Evolutionary conservation across 768 basidiomycete genomes (phyloP).

Genomic region (Gelatoporia subvermispora): DNA sequence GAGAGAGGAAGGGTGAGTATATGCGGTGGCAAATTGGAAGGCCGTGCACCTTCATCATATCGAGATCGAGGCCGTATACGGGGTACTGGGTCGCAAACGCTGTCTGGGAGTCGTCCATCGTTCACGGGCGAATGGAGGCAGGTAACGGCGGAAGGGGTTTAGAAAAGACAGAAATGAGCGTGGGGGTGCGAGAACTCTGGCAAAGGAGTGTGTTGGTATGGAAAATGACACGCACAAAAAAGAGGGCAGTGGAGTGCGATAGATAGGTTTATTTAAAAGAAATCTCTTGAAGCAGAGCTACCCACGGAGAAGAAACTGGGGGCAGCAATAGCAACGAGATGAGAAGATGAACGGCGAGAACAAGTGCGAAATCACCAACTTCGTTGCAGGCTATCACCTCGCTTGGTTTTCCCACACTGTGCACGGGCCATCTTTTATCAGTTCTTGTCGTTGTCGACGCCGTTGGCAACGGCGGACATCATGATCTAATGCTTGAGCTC

Average conservation of each 20-base stretch:
- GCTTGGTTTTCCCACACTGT: too few species aligned
- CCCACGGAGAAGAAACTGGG: constrained; percentile 14
- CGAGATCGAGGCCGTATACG: constrained; percentile 74
- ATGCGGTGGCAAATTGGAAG: constrained; percentile 1
- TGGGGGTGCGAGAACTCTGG: constrained; percentile 25
- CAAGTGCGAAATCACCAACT: not conserved
- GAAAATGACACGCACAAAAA: constrained; percentile 21
- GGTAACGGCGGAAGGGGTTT: constrained; percentile 47
- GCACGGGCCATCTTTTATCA: too few species aligned
- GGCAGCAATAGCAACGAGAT: constrained; percentile 4
- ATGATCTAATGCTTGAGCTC: too few species aligned
- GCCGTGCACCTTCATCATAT: constrained; percentile 81
- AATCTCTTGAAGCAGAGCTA: constrained; percentile 14
- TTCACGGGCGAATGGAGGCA: constrained; percentile 15
- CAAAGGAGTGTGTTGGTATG: constrained; percentile 25
- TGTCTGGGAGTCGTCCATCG: constrained; percentile 73
- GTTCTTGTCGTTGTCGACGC: too few species aligned
- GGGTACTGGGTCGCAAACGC: constrained; percentile 66
- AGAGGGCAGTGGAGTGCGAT: constrained; percentile 13
- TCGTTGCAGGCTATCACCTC: too few species aligned
- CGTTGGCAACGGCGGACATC: too few species aligned
- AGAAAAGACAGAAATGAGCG: constrained; percentile 49
- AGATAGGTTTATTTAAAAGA: constrained; percentile 15
- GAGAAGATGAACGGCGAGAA: constrained; percentile 8
- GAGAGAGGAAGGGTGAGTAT: not conserved